A percentile compares a stretch with the other conserved stretches of the same genome.
Evolutionary conservation across 1,284 basidiomycete species (phyloP).

Genomic region (Boletus smithii): DNA sequence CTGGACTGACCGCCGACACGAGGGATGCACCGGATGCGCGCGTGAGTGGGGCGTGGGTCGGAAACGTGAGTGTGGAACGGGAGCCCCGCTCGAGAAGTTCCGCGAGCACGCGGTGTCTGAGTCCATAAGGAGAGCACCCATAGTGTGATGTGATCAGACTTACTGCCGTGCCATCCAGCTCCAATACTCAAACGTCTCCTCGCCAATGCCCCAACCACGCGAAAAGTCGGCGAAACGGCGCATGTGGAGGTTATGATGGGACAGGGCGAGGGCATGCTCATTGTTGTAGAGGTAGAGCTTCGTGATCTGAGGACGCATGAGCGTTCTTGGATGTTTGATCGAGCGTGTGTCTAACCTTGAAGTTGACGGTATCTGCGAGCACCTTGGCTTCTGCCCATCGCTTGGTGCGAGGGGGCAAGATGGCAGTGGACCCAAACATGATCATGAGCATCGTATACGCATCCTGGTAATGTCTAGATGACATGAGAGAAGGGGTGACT

Average conservation of each 20-base stretch:
- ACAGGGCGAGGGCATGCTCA: constrained; percentile 73
- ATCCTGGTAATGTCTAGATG: constrained; percentile 82
- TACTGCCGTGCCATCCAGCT: constrained; percentile 92
- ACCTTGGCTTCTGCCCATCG: constrained; percentile 99
- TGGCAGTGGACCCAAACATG: constrained; percentile 85
- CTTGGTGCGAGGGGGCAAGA: constrained; percentile 89
- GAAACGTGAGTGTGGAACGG: constrained; percentile 63
- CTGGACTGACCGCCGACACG: constrained; percentile 26
- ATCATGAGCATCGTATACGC: constrained; percentile 77
- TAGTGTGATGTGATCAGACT: too few relatives aligned
- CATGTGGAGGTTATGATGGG: constrained; percentile 81
- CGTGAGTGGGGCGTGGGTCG: constrained; percentile 49
- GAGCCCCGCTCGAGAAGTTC: constrained; percentile 85
- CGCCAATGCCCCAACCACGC: constrained; percentile 94
- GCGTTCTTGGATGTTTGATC: background rate
- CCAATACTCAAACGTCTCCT: constrained; percentile 96
- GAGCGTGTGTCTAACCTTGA: constrained; percentile 57
- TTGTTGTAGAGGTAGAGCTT: constrained; percentile 88
- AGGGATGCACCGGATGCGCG: constrained; percentile 26
- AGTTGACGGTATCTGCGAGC: constrained; percentile 84
- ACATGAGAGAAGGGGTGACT: constrained; percentile 1
- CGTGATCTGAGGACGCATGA: constrained; percentile 54
- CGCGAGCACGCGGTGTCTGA: constrained; percentile 80
- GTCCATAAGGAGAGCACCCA: background rate
- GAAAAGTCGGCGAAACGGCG: constrained; percentile 86